Evolutionary conservation across 768 basidiomycete species (phyloP).

Genomic region (Boletus bicolor): DNA sequence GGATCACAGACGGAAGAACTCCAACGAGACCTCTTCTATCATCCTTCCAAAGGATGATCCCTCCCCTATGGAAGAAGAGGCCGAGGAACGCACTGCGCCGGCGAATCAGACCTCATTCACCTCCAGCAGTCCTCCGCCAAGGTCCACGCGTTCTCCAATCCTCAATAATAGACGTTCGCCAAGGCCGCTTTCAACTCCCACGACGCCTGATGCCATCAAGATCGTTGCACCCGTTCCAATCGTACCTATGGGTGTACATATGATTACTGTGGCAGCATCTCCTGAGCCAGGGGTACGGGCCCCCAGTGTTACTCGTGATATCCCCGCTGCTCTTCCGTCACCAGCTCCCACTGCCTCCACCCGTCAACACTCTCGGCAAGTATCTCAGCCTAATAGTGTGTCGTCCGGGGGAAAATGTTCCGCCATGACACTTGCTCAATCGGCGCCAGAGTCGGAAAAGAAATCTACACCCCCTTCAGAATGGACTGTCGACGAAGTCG

Average conservation of each 20-base stretch:
- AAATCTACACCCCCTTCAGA: slow-evolving; percentile 54
- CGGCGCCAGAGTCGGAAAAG: slow-evolving; percentile 23
- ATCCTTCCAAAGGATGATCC: slow-evolving; percentile 25
- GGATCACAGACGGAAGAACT: slow-evolving; percentile 19
- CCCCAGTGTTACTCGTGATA: slow-evolving; percentile 23
- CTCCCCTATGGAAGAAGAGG: slow-evolving; percentile 10
- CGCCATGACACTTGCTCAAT: slow-evolving; percentile 16
- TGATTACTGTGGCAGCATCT: slow-evolving; percentile 24
- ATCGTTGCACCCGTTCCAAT: slow-evolving; percentile 27
- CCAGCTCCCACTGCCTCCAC: slow-evolving; percentile 26
- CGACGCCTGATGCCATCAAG: slow-evolving; percentile 25
- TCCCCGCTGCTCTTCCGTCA: slow-evolving; percentile 31
- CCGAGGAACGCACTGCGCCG: slow-evolving; percentile 12
- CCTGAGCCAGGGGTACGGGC: slow-evolving; percentile 20
- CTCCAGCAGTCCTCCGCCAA: slow-evolving; percentile 14
- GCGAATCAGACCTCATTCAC: slow-evolving; percentile 17
- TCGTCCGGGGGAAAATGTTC: slow-evolving; percentile 29
- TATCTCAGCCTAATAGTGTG: slow-evolving; percentile 45
- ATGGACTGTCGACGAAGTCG: slow-evolving; percentile 87
- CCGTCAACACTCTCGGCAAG: slow-evolving; percentile 25
- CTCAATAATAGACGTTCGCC: slow-evolving; percentile 20
- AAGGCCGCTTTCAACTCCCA: slow-evolving; percentile 22
- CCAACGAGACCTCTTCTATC: slow-evolving; percentile 33
- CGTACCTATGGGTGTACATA: slow-evolving; percentile 11
- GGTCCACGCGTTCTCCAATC: slow-evolving; percentile 21